A percentile compares a stretch with the other conserved stretches of the same genome.
These are phyloP conservation scores for Metschnikowia colocasiae DNA, from an alignment of 805 yeast genomes.

Conservation along the genomic window DNA sequence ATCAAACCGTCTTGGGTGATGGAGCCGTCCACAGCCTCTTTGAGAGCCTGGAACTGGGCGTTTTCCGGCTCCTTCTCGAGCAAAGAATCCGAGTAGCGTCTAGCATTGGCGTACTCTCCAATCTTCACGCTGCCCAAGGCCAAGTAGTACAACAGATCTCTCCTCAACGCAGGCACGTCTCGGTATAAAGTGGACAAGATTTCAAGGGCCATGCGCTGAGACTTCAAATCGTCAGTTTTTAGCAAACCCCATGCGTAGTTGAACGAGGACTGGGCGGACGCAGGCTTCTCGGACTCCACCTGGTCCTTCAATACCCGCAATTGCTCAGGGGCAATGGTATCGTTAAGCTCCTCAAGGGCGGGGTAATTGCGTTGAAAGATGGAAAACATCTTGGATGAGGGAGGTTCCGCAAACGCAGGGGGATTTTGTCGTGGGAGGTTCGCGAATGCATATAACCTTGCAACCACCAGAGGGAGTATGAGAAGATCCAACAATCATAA, in stretches of 20 bases:
- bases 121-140: constrained; percentile 84
- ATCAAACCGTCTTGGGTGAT: constrained; percentile 83
- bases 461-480: no score
- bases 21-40: constrained; percentile 75
- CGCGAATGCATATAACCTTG: constrained; percentile 1
- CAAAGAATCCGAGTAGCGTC: constrained; percentile 78
- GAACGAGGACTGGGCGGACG: constrained; percentile 79
- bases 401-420: neutral
- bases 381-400: constrained; percentile 3
- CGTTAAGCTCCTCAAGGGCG: constrained; percentile 40
- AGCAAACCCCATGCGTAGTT: constrained; percentile 96
- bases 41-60: constrained; percentile 67
- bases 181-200: constrained; percentile 67
- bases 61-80: constrained; percentile 81
- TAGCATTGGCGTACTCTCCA: constrained; percentile 82
- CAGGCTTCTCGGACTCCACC: constrained; percentile 78
- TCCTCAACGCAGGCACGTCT: constrained; percentile 74
- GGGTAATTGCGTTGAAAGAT: constrained; percentile 22
- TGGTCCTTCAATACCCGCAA: constrained; percentile 72
- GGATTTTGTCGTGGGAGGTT: neutral
- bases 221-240: constrained; percentile 57
- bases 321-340: constrained; percentile 69
- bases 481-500: no score
- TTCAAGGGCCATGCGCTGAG: constrained; percentile 76
- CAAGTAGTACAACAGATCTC: constrained; percentile 86